These are phyloP conservation scores for Nematodospora valgi DNA, from an alignment of 805 yeast genomes.

Conservation along the genomic window DNA sequence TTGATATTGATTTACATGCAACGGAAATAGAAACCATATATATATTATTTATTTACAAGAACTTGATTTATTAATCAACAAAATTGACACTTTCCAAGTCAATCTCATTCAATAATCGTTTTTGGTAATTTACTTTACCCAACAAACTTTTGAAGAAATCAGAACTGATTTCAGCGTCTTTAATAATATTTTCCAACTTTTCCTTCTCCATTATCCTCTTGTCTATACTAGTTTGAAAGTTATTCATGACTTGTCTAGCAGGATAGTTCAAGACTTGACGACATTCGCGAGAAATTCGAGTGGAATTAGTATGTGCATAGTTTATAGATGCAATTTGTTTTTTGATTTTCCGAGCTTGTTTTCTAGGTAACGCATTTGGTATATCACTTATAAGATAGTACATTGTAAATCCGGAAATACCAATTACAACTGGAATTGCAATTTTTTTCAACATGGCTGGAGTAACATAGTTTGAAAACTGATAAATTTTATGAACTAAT, in stretches of 20 bases:
- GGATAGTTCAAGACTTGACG: constrained; percentile 80
- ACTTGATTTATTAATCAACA: constrained; percentile 41
- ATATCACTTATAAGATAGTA: constrained; percentile 73
- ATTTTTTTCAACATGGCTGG: constrained; percentile 42
- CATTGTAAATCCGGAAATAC: constrained; percentile 50
- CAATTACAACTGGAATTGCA: constrained; percentile 51
- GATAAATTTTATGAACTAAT: constrained; percentile 34
- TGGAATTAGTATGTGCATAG: constrained; percentile 74
- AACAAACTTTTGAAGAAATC: constrained; percentile 52
- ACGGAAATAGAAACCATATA: not conserved
- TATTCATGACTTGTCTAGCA: constrained; percentile 71
- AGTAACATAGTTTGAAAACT: constrained; percentile 30
- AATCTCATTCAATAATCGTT: constrained; percentile 35
- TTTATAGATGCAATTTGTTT: constrained; percentile 62
- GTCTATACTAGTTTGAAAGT: constrained; percentile 65
- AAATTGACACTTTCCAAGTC: constrained; percentile 42
- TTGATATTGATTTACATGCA: constrained; percentile 1
- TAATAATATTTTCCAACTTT: constrained; percentile 48
- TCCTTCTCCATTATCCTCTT: constrained; percentile 56
- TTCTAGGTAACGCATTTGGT: constrained; percentile 85
- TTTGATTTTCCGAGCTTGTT: constrained; percentile 69
- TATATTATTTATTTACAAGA: not conserved
- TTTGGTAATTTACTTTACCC: constrained; percentile 42
- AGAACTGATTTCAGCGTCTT: constrained; percentile 53
- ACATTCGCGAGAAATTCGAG: constrained; percentile 77